These are phyloP conservation scores for Auriscalpium vulgare DNA, from an alignment of 768 basidiomycete species.

Conservation along the genomic window DNA sequence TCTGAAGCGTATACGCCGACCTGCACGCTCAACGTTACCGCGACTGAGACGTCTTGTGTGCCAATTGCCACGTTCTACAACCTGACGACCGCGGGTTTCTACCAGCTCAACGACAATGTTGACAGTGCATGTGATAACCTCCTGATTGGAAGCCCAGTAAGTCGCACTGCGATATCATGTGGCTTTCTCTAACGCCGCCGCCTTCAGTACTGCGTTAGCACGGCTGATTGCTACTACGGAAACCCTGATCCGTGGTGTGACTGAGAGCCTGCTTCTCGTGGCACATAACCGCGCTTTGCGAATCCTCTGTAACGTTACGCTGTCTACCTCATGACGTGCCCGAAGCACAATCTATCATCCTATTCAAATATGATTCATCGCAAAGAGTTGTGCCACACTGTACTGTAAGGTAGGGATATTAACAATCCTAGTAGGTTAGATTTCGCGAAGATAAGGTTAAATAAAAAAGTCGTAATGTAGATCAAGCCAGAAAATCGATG, in stretches of 20 bases:
- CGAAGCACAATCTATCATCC: too few species aligned
- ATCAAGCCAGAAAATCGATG: too few species aligned
- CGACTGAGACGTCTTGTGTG: not conserved
- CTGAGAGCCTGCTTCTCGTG: too few species aligned
- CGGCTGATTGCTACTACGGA: not conserved
- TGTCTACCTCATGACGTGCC: too few species aligned
- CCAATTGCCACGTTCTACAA: not conserved
- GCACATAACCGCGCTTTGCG: too few species aligned
- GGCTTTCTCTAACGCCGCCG: not conserved
- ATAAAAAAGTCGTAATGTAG: too few species aligned
- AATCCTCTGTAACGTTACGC: too few species aligned
- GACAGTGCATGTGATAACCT: constrained; percentile 1
- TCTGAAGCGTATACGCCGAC: not conserved
- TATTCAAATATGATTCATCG: too few species aligned
- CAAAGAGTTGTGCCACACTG: too few species aligned
- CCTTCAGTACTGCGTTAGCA: not conserved
- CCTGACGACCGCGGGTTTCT: not conserved
- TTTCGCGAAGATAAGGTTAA: too few species aligned
- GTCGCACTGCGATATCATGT: not conserved
- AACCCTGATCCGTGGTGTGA: not conserved
- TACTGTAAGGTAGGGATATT: too few species aligned
- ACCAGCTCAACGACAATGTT: constrained; percentile 5
- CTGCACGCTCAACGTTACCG: constrained; percentile 8
- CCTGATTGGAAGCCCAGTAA: not conserved
- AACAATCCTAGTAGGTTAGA: too few species aligned